Conservation (phyloP, 768 basidiomycete genomes). For the Fibroporia radiculosa region DNA sequence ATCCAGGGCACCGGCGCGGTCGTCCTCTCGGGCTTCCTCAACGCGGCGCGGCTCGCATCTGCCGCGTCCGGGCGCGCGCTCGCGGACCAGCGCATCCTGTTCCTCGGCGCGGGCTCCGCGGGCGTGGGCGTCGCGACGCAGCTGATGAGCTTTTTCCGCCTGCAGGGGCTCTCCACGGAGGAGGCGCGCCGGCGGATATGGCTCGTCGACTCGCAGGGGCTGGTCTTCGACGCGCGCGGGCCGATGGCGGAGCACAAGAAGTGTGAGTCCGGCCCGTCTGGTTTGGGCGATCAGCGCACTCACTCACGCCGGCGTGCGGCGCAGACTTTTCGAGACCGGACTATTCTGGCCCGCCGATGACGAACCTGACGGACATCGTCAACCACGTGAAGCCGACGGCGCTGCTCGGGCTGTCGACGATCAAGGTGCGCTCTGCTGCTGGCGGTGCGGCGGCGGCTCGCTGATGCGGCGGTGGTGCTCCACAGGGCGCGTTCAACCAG, state of each 20-base stretch:
- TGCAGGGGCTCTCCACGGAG: conserved; percentile 67
- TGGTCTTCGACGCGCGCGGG: conserved; percentile 71
- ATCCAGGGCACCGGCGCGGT: conserved; percentile 89
- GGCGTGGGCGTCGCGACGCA: conserved; percentile 92
- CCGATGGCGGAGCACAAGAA: conserved; percentile 77
- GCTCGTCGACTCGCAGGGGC: conserved; percentile 81
- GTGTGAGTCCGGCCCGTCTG: conserved; percentile 34
- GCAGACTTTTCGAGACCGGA: conserved; percentile 78
- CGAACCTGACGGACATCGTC: conserved; percentile 67
- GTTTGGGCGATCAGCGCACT: neutral
- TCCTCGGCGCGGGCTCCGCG: conserved; percentile 88
- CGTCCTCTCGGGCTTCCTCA: conserved; percentile 83
- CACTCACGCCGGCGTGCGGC: conserved; percentile 4
- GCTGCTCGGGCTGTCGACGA: conserved; percentile 84
- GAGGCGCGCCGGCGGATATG: conserved; percentile 75
- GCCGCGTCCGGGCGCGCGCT: conserved; percentile 63
- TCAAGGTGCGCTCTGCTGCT: conserved; percentile 35
- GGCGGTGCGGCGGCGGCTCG: neutral
- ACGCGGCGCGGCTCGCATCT: conserved; percentile 74
- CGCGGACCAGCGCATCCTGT: conserved; percentile 75
- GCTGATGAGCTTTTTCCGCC: conserved; percentile 80
- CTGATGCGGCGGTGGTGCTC: neutral
- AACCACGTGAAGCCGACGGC: conserved; percentile 82
- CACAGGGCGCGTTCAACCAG: conserved; percentile 64
- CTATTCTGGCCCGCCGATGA: conserved; percentile 71